These are phyloP conservation scores for Penicillium sp. DNA, from an alignment of 2,329 filamentous ascomycete species.

Conservation along the genomic window DNA sequence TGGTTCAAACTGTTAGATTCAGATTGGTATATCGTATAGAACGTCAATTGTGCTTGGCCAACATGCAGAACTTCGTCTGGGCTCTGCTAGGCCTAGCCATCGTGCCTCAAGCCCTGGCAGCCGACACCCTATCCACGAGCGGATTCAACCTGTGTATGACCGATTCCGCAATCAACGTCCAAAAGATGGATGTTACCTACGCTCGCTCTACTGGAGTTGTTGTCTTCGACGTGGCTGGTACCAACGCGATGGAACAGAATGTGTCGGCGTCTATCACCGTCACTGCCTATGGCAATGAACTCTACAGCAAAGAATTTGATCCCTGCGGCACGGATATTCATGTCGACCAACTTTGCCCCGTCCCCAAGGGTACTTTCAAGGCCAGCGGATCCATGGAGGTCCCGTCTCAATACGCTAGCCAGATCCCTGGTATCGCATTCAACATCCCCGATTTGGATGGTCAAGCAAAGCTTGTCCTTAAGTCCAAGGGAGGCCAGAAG, in stretches of 20 bases:
- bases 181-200: slow-evolving; percentile 74
- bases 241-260: slow-evolving; percentile 70
- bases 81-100: slow-evolving; percentile 29
- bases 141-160: slow-evolving; percentile 72
- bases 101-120: slow-evolving; percentile 53
- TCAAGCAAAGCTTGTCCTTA: slow-evolving; percentile 74
- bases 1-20: not conserved
- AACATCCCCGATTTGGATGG: slow-evolving; percentile 86
- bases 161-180: slow-evolving; percentile 62
- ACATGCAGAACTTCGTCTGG: slow-evolving; percentile 29
- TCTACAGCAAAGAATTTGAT: slow-evolving; percentile 79
- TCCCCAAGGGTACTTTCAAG: slow-evolving; percentile 71
- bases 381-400: slow-evolving; percentile 71
- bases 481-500: slow-evolving; percentile 55
- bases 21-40: not conserved
- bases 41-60: slow-evolving; percentile 1
- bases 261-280: slow-evolving; percentile 75
- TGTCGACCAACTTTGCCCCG: slow-evolving; percentile 76
- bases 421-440: slow-evolving; percentile 88
- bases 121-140: slow-evolving; percentile 72
- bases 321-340: slow-evolving; percentile 70
- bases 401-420: slow-evolving; percentile 64
- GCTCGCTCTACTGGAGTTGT: slow-evolving; percentile 71
- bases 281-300: slow-evolving; percentile 75
- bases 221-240: slow-evolving; percentile 77